Percentiles rank a stretch among this genome's conserved stretches.
Conservation (phyloP, 2,329 filamentous ascomycete genomes). For the Apiospora malaysiana region DNA sequence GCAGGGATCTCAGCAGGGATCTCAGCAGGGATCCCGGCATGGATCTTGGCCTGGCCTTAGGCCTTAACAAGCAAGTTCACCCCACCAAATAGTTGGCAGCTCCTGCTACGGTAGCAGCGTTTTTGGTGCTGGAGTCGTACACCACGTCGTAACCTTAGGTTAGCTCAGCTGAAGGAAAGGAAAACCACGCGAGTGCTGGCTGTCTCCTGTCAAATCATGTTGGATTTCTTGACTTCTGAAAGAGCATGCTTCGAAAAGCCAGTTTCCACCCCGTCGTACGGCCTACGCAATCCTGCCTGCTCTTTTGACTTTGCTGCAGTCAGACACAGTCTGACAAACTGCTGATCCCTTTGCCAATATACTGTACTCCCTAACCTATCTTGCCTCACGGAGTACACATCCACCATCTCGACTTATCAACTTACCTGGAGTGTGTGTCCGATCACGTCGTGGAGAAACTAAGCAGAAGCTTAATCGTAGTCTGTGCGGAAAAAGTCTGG, state of each 20-base stretch:
- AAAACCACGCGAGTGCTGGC: neutral
- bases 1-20: constrained; percentile 17
- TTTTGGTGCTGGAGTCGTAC: no score
- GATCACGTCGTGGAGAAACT: neutral
- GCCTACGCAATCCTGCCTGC: neutral
- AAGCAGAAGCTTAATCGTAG: neutral
- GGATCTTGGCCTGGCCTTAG: neutral
- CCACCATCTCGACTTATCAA: neutral
- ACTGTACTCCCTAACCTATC: no score
- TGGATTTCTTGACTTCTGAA: neutral
- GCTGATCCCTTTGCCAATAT: neutral
- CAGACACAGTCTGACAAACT: neutral
- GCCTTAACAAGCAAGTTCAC: no score
- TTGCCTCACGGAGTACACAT: no score
- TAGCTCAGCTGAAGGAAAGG: neutral
- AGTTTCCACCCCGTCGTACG: constrained; percentile 4
- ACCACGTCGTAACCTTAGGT: no score
- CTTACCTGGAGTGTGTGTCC: neutral
- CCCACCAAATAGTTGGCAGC: neutral
- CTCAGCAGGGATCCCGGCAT: constrained; percentile 3
- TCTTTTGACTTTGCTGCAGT: constrained; percentile 14
- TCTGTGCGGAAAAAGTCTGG: constrained; percentile 9
- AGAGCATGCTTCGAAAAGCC: constrained; percentile 2
- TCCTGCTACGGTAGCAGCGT: neutral
- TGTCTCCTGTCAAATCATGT: neutral